These are phyloP conservation scores for Scheffersomyces stipitis DNA, from an alignment of 805 yeast species.

Conservation along the genomic window DNA sequence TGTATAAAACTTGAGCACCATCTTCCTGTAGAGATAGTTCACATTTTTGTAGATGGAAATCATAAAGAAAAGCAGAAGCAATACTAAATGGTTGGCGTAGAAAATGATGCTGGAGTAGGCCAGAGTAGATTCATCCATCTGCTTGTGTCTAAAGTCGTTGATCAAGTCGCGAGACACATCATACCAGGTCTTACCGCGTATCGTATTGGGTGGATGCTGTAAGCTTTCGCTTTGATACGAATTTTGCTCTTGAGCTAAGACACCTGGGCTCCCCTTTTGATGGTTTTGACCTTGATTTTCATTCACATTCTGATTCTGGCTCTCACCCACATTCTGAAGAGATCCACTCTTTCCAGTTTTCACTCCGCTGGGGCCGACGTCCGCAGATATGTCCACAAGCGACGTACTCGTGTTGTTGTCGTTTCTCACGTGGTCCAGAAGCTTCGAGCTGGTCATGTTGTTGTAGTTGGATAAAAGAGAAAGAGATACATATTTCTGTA, in stretches of 20 bases:
- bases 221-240: neutral
- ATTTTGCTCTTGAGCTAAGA: too few species aligned
- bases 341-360: too few species aligned
- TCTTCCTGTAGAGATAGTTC: constrained; percentile 51
- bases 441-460: constrained; percentile 2
- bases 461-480: neutral
- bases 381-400: constrained; percentile 1
- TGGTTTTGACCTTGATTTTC: too few species aligned
- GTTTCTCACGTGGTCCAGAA: constrained; percentile 2
- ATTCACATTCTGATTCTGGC: too few species aligned
- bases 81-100: constrained; percentile 46
- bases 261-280: too few species aligned
- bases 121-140: too few species aligned
- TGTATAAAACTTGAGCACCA: constrained; percentile 57
- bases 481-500: too few species aligned
- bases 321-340: too few species aligned
- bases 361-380: too few species aligned
- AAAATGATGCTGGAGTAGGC: constrained; percentile 13
- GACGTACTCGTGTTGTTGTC: constrained; percentile 2
- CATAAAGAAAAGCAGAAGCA: constrained; percentile 53
- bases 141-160: too few species aligned
- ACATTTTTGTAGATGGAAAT: constrained; percentile 56
- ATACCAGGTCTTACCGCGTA: too few species aligned
- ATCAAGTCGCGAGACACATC: too few species aligned
- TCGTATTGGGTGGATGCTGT: neutral